Conservation (phyloP, 2,329 filamentous ascomycete genomes). For the Elsinoe arachidis region DNA sequence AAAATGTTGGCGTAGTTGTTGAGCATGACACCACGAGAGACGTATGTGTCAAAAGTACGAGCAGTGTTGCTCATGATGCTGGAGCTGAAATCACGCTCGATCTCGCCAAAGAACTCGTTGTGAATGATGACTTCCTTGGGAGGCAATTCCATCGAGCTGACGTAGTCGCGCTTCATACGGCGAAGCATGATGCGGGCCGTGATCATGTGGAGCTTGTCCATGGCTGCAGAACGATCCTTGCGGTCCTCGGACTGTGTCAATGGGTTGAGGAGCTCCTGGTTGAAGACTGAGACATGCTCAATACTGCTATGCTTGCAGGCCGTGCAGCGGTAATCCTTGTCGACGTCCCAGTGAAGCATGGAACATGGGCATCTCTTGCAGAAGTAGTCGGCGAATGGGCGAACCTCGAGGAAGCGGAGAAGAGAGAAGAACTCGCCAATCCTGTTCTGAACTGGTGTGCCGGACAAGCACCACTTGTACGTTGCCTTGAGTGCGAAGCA, state of each 20-base stretch:
- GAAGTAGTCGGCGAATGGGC: slow-evolving; percentile 86
- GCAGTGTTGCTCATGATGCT: slow-evolving; percentile 91
- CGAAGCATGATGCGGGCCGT: slow-evolving; percentile 93
- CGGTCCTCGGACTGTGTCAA: slow-evolving; percentile 40
- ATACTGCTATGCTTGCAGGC: slow-evolving; percentile 59
- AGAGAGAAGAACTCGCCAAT: slow-evolving; percentile 97
- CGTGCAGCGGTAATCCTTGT: slow-evolving; percentile 61
- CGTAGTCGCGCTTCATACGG: slow-evolving; percentile 87
- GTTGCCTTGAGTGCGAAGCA: slow-evolving; percentile 82
- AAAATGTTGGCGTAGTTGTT: slow-evolving; percentile 99
- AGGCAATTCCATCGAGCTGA: slow-evolving; percentile 88
- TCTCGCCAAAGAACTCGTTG: slow-evolving; percentile 92
- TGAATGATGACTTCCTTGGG: slow-evolving; percentile 89
- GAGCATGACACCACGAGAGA: slow-evolving; percentile 83
- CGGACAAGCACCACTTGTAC: slow-evolving; percentile 93
- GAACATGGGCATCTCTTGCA: slow-evolving; percentile 81
- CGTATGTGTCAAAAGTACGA: slow-evolving; percentile 90
- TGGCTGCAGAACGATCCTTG: slow-evolving; percentile 56
- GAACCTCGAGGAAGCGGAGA: slow-evolving; percentile 79
- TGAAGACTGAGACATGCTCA: slow-evolving; percentile 74
- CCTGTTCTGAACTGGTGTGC: slow-evolving; percentile 90
- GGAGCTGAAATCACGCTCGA: slow-evolving; percentile 88
- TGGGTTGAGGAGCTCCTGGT: slow-evolving; percentile 88
- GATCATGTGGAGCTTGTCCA: slow-evolving; percentile 75
- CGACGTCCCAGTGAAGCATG: slow-evolving; percentile 72